Base-by-base conservation (phyloP, 2,329 filamentous ascomycete genomes). In the Cladosporium velox region DNA sequence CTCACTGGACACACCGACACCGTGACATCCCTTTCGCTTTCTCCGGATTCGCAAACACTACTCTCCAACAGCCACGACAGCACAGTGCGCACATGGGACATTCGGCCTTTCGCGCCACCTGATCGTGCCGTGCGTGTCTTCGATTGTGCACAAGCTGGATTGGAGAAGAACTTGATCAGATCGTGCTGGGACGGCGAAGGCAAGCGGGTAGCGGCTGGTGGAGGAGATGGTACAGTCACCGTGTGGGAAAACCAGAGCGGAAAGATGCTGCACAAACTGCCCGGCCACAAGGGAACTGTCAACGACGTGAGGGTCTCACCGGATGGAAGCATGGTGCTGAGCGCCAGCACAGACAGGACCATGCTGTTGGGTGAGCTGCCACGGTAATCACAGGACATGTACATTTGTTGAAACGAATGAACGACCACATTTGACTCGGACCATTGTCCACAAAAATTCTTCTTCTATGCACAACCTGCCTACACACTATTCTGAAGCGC, bases 271-370 rank as follows among this genome's bases (percentile, higher is more conserved):
- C 96, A 97, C 80, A 98, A 98, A 80, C 84, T 99, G 62, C 95
- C 95, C 0, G 95, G 95, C 0, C 95, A 99, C 78, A 95, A 93
- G 79, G 95, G 94, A 38, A 92, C 91, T 0, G 95, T 98, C 61
- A 99, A 98, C 77, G 93, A 94, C 77, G 94, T 94, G 64, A 90
- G 96, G 72, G 96, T 99, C 76, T 90, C 92, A 59, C 93, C 94
- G 4, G 87, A 90, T 67, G 93, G 97, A 72, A 92, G 93, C 24
- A 91, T 97, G 68, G 86, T 88, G 47, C 41, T 68, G 18, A 24
- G 47, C 21, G 18, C 51, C 38, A 77, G 75, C 47, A 77, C 75
- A 47, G 76, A 78, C 68, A 71, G 74, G 38, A 75, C 70, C 7
- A 68, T 78, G 69, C 68, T 78, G 6, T 28, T 58, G 55, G 55